Conservation (phyloP, 108 stramenopile genomes). For the Fistulifera pelliculosa region DNA sequence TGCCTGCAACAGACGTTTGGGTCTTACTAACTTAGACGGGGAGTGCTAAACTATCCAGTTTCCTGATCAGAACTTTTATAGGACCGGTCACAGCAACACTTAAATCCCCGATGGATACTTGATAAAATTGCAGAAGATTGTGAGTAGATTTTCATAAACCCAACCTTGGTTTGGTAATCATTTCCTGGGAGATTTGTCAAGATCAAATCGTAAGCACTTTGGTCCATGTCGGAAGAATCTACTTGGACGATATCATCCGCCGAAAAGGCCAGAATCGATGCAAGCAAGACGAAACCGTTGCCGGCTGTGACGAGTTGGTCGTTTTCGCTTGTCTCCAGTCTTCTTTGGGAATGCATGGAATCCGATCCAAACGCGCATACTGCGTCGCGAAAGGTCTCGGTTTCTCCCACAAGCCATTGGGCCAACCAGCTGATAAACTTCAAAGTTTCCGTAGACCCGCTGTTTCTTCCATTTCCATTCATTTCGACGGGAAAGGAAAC, state of each 20-base stretch:
- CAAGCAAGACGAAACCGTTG: slow-evolving; percentile 71
- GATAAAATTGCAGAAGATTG: slow-evolving; percentile 83
- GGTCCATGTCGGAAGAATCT: slow-evolving; percentile 17
- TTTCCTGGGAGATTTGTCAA: slow-evolving; percentile 38
- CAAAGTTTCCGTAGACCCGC: neutral
- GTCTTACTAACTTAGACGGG: too few relatives aligned
- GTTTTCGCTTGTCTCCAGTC: slow-evolving; percentile 25
- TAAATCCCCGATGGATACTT: slow-evolving; percentile 66
- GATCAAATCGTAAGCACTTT: slow-evolving; percentile 15
- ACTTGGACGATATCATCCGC: slow-evolving; percentile 5
- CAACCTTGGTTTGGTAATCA: slow-evolving; percentile 21
- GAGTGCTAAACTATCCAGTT: neutral
- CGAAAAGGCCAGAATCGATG: slow-evolving; percentile 47
- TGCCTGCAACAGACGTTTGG: too few relatives aligned
- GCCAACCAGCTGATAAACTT: slow-evolving; percentile 53
- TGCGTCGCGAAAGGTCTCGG: slow-evolving; percentile 44
- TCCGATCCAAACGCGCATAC: slow-evolving; percentile 39
- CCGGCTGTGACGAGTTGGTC: slow-evolving; percentile 67
- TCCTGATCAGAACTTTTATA: slow-evolving; percentile 49
- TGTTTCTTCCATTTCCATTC: neutral
- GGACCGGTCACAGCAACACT: slow-evolving; percentile 74
- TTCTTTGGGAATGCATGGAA: slow-evolving; percentile 13
- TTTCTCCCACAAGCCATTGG: slow-evolving; percentile 51
- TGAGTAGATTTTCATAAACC: slow-evolving; percentile 67
- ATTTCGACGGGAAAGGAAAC: neutral